Percentiles rank a stretch among this genome's conserved stretches.
phyloP scores from a whole-genome alignment of 2,329 filamentous ascomycete genomes.

The Dryadomyces quercus-mongolicae region DNA sequence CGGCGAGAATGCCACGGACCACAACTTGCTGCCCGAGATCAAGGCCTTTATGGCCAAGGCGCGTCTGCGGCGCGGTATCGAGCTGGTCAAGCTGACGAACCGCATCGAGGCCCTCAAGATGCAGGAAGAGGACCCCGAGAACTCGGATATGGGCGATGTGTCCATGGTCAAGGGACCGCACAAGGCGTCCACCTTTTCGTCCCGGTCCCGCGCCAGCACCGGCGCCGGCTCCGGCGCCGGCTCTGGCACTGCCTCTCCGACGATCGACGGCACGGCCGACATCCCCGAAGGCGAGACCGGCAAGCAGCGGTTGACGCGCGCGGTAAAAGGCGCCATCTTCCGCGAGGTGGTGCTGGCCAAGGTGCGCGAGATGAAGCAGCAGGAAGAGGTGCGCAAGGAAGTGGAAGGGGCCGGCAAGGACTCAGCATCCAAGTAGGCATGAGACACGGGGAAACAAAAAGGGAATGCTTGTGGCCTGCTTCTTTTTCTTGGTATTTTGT shows the following conservation, averaged over 20 bases:
- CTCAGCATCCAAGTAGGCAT: conserved; percentile 13
- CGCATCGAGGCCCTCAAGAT: conserved; percentile 91
- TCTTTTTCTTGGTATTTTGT: neutral
- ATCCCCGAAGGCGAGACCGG: conserved; percentile 24
- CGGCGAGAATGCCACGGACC: conserved; percentile 82
- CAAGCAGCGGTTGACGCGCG: conserved; percentile 27
- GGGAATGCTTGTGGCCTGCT: neutral
- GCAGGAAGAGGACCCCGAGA: conserved; percentile 72
- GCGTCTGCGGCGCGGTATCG: conserved; percentile 83
- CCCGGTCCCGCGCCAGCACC: no score
- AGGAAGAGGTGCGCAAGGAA: conserved; percentile 63
- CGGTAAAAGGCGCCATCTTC: conserved; percentile 65
- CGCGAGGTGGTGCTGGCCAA: conserved; percentile 89
- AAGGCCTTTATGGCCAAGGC: conserved; percentile 86
- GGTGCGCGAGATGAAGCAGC: conserved; percentile 80
- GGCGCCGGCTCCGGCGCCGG: neutral
- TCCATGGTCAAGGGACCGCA: conserved; percentile 15
- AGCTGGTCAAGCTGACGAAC: conserved; percentile 91
- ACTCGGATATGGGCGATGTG: conserved; percentile 47
- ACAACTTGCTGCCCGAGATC: conserved; percentile 96
- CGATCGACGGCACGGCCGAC: conserved; percentile 6
- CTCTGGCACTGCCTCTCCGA: neutral
- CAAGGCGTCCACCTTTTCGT: neutral
- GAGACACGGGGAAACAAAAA: neutral
- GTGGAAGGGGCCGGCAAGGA: conserved; percentile 45